Evolutionary conservation across 768 basidiomycete species (phyloP).

Genomic region (Tulasnella sp.): DNA sequence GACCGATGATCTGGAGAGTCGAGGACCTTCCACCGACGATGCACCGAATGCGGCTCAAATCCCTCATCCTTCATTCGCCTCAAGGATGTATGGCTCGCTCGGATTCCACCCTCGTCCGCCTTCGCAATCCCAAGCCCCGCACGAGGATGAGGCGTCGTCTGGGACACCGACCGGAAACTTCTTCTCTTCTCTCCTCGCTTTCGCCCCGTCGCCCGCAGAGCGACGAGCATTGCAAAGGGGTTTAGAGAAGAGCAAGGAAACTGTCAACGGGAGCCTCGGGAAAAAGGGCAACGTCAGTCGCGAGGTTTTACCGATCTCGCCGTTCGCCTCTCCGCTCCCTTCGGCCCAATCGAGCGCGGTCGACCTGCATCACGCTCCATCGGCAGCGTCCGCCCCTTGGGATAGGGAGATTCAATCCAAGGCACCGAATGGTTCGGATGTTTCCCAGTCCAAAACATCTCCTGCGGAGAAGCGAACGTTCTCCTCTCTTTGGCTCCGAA

Average conservation of each 20-base stretch:
- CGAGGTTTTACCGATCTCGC: not conserved
- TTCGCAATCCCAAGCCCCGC: not conserved
- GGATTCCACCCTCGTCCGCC: not conserved
- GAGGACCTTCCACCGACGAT: not conserved
- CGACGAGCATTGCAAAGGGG: conserved; percentile 73
- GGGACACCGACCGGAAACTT: conserved; percentile 16
- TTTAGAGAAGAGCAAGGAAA: conserved; percentile 27
- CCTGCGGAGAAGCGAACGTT: conserved; percentile 5
- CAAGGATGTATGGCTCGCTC: conserved; percentile 12
- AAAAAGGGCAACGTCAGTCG: not conserved
- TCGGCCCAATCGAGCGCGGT: conserved; percentile 4
- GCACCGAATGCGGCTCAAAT: not conserved
- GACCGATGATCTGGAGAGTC: not conserved
- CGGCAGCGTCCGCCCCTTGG: conserved; percentile 11
- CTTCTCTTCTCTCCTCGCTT: conserved; percentile 54
- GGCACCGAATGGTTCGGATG: not conserved
- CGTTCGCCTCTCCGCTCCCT: not conserved
- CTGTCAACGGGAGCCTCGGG: not conserved
- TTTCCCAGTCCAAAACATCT: not conserved
- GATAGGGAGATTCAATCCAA: conserved; percentile 9
- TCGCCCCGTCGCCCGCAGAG: conserved; percentile 80
- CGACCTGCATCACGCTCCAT: conserved; percentile 13
- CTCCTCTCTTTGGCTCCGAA: conserved; percentile 2
- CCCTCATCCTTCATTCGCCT: conserved; percentile 9
- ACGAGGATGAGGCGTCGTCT: not conserved